Evolutionary conservation across 192 early-diverging fungal genomes (phyloP).

Genomic region (Ambispora gerdemannii): DNA sequence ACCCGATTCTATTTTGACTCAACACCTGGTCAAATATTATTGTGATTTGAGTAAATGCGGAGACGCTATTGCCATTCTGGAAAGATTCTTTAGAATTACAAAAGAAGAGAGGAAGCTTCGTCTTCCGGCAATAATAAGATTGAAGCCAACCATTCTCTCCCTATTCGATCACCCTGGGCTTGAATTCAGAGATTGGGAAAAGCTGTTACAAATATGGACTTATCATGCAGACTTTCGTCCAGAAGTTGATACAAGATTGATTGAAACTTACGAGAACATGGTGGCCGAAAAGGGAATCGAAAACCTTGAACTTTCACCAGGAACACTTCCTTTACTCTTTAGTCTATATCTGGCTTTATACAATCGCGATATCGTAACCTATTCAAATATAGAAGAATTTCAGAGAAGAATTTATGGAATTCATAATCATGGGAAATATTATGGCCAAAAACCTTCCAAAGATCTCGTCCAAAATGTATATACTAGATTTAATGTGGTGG

Average conservation of each 20-base stretch:
- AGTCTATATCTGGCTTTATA: background rate
- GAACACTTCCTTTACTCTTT: background rate
- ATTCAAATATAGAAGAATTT: background rate
- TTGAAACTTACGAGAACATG: background rate
- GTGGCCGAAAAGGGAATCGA: background rate
- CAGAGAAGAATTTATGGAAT: background rate
- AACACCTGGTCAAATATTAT: slow-evolving; percentile 10
- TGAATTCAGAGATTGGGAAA: background rate
- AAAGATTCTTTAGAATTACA: background rate
- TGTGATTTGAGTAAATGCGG: background rate
- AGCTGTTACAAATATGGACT: background rate
- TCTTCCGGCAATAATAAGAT: background rate
- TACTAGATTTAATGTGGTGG: background rate
- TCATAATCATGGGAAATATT: background rate
- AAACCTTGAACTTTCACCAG: too few species aligned
- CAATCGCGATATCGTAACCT: background rate
- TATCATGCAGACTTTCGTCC: background rate
- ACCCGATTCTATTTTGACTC: background rate
- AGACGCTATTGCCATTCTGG: too few species aligned
- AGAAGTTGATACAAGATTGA: background rate
- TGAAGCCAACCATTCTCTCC: background rate
- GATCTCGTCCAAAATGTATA: too few species aligned
- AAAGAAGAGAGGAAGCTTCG: background rate
- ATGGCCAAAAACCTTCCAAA: too few species aligned
- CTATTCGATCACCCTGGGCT: background rate